Base-by-base conservation (phyloP, 345 rosid genomes). In the Eucalyptus curtisii region DNA sequence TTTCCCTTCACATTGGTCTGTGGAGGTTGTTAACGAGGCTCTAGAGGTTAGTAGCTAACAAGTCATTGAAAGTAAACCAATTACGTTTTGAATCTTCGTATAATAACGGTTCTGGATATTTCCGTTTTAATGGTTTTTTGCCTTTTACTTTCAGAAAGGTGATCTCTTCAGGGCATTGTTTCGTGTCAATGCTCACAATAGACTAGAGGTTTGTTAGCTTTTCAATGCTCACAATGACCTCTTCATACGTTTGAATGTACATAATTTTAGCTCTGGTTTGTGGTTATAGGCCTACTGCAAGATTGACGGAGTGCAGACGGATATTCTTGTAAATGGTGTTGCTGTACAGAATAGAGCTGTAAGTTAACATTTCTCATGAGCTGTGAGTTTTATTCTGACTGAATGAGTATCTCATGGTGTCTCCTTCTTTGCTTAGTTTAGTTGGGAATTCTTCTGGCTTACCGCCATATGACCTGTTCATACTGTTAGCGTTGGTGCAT, bases 281-380 rank as follows among this genome's bases (percentile, higher is more conserved):
- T 82, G 61, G 87, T 90, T 84, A 55, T 86, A 97, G 99, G 99
- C 99, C 25, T 97, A 97, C 88, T 96, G 99, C 95, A 97, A 95
- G 93, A 94, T 97, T 89, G 98, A 97, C n/a, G 97, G 98, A 88
- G 95, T 97, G 13, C 94, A 96, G 59, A 94, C 93, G 9, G 98
- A 97, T 91, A 86, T 97, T 92, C 96, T 97, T 25, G 93, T 97
- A 81, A 93, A 55, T 93, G 99, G 99, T 82, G 82, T 87, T 91
- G 92, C 93, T 89, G 89, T 90, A 30, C 99, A 97, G 92, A 97
- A 96, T 87, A 95, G 99, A 94, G 99, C 99, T 90, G 99, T 97
- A 94, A 95, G 98, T 92, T 64, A 84, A 71, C 88, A 50, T 61
- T 88, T 33, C 45, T 52, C 55, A 45, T 81, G 59, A 24, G 59